A percentile compares a stretch with the other conserved stretches of the same genome.
Evolutionary conservation across 1,139 yeast species (phyloP).

Genomic region (Saccharomyces pastorianus): DNA sequence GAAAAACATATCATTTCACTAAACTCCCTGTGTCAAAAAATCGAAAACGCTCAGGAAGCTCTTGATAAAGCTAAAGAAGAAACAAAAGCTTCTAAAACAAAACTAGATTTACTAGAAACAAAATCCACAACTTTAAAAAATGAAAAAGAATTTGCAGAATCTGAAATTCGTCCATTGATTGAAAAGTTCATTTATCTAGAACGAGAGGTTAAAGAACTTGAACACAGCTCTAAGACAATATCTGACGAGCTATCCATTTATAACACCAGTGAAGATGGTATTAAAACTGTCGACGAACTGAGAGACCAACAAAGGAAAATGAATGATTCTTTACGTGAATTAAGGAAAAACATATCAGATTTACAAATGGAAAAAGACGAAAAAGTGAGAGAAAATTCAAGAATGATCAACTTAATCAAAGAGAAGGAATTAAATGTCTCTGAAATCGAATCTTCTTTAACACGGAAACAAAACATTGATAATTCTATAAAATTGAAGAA

Average conservation of each 20-base stretch:
- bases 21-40: not conserved
- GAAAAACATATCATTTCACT: conserved; percentile 20
- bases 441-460: conserved; percentile 44
- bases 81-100: conserved; percentile 7
- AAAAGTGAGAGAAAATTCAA: conserved; percentile 41
- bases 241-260: conserved; percentile 32
- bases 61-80: not conserved
- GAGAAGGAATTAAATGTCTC: conserved; percentile 51
- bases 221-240: conserved; percentile 36
- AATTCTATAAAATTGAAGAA: conserved; percentile 30
- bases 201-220: conserved; percentile 30
- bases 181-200: conserved; percentile 16
- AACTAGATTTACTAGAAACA: conserved; percentile 23
- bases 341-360: conserved; percentile 40
- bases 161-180: conserved; percentile 17
- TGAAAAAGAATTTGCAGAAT: conserved; percentile 17
- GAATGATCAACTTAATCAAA: conserved; percentile 45
- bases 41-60: not conserved
- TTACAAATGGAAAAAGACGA: conserved; percentile 44
- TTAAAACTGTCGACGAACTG: conserved; percentile 40
- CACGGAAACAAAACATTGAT: conserved; percentile 36
- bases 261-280: conserved; percentile 13
- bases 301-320: conserved; percentile 43
- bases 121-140: conserved; percentile 14
- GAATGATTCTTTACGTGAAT: conserved; percentile 37